A percentile compares a stretch with the other conserved stretches of the same genome.
These are phyloP conservation scores for Candida labiduridarum DNA, from an alignment of 1,139 yeast species.

Conservation along the genomic window DNA sequence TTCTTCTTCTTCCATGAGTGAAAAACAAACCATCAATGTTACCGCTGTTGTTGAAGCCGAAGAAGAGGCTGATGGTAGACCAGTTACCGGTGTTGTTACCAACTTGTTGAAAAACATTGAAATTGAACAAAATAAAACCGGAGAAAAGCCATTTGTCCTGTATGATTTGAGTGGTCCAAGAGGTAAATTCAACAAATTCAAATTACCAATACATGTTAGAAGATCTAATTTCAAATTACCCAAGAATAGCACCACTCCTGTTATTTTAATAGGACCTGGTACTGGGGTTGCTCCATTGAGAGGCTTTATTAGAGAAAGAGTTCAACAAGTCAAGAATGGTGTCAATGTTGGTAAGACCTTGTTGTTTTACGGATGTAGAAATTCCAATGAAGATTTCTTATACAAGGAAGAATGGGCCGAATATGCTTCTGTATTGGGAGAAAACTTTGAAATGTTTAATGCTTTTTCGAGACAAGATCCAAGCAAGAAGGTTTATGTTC, in stretches of 20 bases:
- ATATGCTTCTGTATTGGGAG: constrained; percentile 65
- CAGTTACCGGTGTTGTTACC: constrained; percentile 85
- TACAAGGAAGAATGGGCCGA: constrained; percentile 87
- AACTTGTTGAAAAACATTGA: constrained; percentile 80
- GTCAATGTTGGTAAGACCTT: constrained; percentile 70
- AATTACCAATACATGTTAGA: constrained; percentile 89
- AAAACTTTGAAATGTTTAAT: constrained; percentile 67
- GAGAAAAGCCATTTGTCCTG: constrained; percentile 48
- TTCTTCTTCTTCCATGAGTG: constrained; percentile 83
- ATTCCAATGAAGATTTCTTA: constrained; percentile 70
- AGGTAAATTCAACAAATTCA: constrained; percentile 51
- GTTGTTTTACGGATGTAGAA: constrained; percentile 87
- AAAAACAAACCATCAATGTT: constrained; percentile 73
- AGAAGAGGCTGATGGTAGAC: constrained; percentile 40
- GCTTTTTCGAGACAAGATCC: constrained; percentile 84
- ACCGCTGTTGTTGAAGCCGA: constrained; percentile 93
- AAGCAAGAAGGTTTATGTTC: constrained; percentile 79
- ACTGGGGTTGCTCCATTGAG: constrained; percentile 99
- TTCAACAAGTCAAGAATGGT: constrained; percentile 41
- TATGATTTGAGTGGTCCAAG: constrained; percentile 87
- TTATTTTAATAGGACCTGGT: constrained; percentile 96
- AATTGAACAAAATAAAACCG: constrained; percentile 56
- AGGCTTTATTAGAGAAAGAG: constrained; percentile 88
- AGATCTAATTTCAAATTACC: constrained; percentile 95
- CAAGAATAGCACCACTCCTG: constrained; percentile 79